A percentile compares a stretch with the other conserved stretches of the same genome.
Conservation (phyloP, 2,329 filamentous ascomycete genomes). For the Talaromyces pinophilus region DNA sequence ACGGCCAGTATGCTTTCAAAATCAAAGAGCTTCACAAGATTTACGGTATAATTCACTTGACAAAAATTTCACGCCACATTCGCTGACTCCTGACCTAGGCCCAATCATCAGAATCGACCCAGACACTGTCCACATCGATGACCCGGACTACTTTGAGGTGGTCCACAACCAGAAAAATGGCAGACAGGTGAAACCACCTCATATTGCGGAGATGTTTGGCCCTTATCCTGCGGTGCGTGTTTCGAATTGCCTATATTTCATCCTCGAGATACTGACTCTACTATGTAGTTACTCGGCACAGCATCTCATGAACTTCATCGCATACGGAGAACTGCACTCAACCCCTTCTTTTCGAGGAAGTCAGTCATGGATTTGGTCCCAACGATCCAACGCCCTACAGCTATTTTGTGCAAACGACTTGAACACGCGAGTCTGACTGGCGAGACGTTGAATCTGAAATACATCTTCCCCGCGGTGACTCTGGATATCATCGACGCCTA, state of each 20-base stretch:
- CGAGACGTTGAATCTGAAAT: background rate
- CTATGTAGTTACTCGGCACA: slow-evolving; percentile 23
- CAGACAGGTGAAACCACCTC: background rate
- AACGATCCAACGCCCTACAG: background rate
- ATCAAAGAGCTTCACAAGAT: slow-evolving; percentile 30
- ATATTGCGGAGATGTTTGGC: background rate
- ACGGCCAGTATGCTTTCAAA: slow-evolving; percentile 29
- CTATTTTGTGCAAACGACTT: background rate
- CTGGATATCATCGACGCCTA: background rate
- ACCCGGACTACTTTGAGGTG: slow-evolving; percentile 32
- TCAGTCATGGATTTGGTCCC: background rate
- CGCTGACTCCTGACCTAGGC: slow-evolving; percentile 28
- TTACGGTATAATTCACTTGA: slow-evolving; percentile 31
- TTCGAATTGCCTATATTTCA: background rate
- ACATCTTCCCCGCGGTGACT: background rate
- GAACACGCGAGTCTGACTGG: background rate
- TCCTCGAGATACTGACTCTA: background rate
- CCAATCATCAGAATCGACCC: slow-evolving; percentile 38
- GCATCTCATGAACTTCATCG: slow-evolving; percentile 36
- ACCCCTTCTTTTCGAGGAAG: slow-evolving; percentile 33
- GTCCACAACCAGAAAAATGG: background rate
- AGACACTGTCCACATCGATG: slow-evolving; percentile 35
- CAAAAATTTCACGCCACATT: slow-evolving; percentile 4
- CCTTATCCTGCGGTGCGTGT: background rate
- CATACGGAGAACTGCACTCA: slow-evolving; percentile 35